Percentiles rank a stretch among this genome's conserved stretches.
Conservation (phyloP, 2,329 filamentous ascomycete species). For the Ophiostoma himal-ulmi region DNA sequence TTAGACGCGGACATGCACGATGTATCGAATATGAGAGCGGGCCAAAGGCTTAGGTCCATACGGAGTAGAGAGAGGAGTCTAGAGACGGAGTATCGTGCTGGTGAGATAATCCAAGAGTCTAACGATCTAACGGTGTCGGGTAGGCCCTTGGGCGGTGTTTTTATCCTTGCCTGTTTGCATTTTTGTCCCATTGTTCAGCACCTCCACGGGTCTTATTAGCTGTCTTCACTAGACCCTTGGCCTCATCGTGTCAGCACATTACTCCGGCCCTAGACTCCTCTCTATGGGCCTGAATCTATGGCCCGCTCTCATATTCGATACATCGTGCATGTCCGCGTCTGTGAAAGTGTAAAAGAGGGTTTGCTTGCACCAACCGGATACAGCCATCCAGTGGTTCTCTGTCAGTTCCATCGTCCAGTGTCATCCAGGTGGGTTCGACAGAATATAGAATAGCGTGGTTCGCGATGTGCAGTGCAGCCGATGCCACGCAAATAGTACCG, state of each 20-base stretch:
- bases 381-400: not conserved
- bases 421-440: not conserved
- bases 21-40: not conserved
- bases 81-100: not conserved
- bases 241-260: not conserved
- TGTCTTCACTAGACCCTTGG: not conserved
- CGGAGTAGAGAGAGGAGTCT: not conserved
- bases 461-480: slow-evolving; percentile 6
- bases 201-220: not conserved
- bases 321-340: not conserved
- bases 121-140: not conserved
- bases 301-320: not conserved
- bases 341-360: not conserved
- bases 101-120: not conserved
- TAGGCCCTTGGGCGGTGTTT: not conserved
- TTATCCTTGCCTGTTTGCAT: too few relatives aligned
- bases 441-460: not conserved
- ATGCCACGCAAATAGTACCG: not conserved
- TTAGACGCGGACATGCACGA: slow-evolving; percentile 8
- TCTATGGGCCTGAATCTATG: not conserved
- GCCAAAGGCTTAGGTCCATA: not conserved
- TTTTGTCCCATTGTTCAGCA: not conserved
- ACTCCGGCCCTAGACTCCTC: not conserved
- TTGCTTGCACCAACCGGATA: not conserved
- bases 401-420: not conserved